A percentile compares a stretch with the other conserved stretches of the same genome.
These are phyloP conservation scores for Quercus phellos DNA, from an alignment of 331 rosid species.

Conservation along the genomic window DNA sequence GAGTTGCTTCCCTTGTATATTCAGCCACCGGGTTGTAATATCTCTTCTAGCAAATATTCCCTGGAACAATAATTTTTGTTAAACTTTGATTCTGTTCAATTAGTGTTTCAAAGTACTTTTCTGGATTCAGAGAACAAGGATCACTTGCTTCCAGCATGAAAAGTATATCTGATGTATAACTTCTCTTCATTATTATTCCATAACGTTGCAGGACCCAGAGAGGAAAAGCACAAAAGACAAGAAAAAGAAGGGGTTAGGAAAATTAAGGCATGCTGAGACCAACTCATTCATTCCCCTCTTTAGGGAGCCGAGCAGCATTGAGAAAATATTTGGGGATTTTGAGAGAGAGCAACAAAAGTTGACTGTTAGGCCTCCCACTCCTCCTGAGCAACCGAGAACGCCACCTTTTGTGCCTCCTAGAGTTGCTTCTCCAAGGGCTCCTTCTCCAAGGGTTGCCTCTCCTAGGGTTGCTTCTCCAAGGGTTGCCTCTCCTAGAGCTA, in stretches of 20 bases:
- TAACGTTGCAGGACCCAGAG: slow-evolving; percentile 57
- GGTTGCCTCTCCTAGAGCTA: slow-evolving; percentile 25
- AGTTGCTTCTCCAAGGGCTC: slow-evolving; percentile 50
- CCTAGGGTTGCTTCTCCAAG: slow-evolving; percentile 44
- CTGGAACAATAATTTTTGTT: not conserved
- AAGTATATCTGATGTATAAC: not conserved
- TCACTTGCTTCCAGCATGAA: slow-evolving; percentile 6
- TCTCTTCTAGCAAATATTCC: not conserved
- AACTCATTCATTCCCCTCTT: slow-evolving; percentile 82
- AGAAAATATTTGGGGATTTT: slow-evolving; percentile 88
- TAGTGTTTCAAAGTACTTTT: not conserved
- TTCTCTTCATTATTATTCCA: slow-evolving; percentile 10
- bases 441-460: slow-evolving; percentile 41
- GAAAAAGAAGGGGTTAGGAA: slow-evolving; percentile 77
- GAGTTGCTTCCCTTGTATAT: not conserved
- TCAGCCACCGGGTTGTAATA: not conserved
- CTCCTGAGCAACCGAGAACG: slow-evolving; percentile 59
- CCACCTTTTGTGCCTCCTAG: slow-evolving; percentile 53
- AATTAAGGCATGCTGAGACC: slow-evolving; percentile 63
- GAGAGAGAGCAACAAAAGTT: slow-evolving; percentile 79
- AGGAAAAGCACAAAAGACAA: slow-evolving; percentile 62
- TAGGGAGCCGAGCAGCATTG: slow-evolving; percentile 90
- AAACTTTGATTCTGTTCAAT: not conserved
- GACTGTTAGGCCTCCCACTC: slow-evolving; percentile 53
- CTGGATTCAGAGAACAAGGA: not conserved